Percentiles rank a stretch among this genome's conserved stretches.
Evolutionary conservation across 179 eudicot species (phyloP).

Genomic region (Gypsophila paniculata): DNA sequence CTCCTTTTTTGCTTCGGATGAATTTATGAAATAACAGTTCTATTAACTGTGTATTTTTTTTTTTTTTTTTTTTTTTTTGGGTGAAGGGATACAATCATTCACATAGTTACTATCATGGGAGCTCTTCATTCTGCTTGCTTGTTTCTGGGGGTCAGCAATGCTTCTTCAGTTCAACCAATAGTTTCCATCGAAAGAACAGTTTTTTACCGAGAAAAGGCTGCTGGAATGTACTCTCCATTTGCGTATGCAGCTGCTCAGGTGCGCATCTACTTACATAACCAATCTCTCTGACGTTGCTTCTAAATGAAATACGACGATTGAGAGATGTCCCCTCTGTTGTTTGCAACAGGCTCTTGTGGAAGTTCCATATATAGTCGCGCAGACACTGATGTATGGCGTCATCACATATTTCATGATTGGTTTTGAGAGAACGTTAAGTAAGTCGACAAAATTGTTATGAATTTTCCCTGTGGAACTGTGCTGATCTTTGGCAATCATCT

Average conservation of each 20-base stretch:
- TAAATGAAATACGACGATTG: neutral
- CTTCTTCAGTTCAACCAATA: constrained; percentile 86
- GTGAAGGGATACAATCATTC: constrained; percentile 56
- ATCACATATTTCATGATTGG: constrained; percentile 86
- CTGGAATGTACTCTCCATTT: constrained; percentile 85
- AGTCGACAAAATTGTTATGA: constrained; percentile 4
- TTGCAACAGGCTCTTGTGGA: constrained; percentile 70
- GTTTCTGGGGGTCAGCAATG: constrained; percentile 83
- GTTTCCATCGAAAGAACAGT: constrained; percentile 83
- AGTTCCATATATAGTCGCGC: constrained; percentile 67
- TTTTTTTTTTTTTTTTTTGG: constrained; percentile 12
- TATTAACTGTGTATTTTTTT: neutral
- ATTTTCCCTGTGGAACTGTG: neutral
- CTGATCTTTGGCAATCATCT: neutral
- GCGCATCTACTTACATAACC: constrained; percentile 14
- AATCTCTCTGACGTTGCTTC: constrained; percentile 1
- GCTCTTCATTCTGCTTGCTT: constrained; percentile 61
- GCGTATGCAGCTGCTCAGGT: constrained; percentile 95
- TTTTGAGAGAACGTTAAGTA: constrained; percentile 65
- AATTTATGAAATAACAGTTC: neutral
- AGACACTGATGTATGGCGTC: constrained; percentile 58
- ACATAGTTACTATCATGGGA: constrained; percentile 64
- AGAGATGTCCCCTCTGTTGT: neutral
- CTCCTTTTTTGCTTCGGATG: neutral
- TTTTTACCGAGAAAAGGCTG: constrained; percentile 87